Conservation (phyloP, 164 flowering plant genomes). For the Magnolia changhungtana region DNA sequence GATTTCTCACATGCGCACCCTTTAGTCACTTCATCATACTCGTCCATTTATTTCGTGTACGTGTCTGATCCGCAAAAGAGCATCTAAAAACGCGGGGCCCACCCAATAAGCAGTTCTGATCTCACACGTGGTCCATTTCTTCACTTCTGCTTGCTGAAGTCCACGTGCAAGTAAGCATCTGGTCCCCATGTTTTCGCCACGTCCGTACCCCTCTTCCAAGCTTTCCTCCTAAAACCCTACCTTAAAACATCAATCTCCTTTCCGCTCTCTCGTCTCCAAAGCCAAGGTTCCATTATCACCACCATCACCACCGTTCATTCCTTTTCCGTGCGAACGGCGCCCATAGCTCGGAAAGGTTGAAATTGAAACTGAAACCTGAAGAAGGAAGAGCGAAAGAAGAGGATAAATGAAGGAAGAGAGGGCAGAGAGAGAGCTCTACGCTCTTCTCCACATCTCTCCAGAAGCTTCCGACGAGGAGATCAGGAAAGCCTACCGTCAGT, state of each 20-base stretch:
- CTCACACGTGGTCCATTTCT: too few species aligned
- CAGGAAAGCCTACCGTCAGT: slow-evolving; percentile 85
- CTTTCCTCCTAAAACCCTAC: not conserved
- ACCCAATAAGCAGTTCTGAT: too few species aligned
- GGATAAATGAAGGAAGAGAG: slow-evolving; percentile 38
- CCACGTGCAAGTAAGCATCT: too few species aligned
- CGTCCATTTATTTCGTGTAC: too few species aligned
- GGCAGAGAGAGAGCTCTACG: slow-evolving; percentile 70
- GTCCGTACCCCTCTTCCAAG: not conserved
- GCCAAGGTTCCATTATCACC: too few species aligned
- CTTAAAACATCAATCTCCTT: not conserved
- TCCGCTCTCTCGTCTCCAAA: too few species aligned
- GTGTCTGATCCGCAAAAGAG: too few species aligned
- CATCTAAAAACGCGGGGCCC: too few species aligned
- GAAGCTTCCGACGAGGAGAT: slow-evolving; percentile 97
- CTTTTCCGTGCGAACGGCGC: not conserved
- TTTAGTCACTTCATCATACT: too few species aligned
- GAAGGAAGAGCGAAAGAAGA: not conserved
- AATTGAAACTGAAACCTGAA: not conserved
- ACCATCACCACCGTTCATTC: not conserved
- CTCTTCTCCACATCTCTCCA: slow-evolving; percentile 79
- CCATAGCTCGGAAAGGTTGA: not conserved
- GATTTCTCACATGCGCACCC: too few species aligned
- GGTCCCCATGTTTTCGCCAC: not conserved
- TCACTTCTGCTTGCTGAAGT: too few species aligned